phyloP scores from a whole-genome alignment of 192 early-diverging fungal species.

The Coemansia asiatica region DNA sequence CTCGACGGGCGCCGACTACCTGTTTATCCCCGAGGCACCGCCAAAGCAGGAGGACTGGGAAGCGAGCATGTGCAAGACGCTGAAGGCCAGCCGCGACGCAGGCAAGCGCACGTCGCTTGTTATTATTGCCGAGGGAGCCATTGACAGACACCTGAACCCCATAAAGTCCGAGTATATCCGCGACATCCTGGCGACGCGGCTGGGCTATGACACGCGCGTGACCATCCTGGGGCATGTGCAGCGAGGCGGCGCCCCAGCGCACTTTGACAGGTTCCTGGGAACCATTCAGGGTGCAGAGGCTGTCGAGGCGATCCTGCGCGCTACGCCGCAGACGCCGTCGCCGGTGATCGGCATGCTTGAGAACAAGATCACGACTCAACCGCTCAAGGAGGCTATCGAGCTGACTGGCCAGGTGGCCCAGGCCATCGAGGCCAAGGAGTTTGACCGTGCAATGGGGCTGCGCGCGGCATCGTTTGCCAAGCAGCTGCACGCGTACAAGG shows the following conservation, averaged over 20 bases:
- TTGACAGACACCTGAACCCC: conserved; percentile 83
- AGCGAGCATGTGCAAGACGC: conserved; percentile 78
- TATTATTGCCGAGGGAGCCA: conserved; percentile 94
- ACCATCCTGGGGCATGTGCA: conserved; percentile 95
- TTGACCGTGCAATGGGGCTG: conserved; percentile 84
- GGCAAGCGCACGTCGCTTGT: conserved; percentile 93
- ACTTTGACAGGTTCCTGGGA: conserved; percentile 89
- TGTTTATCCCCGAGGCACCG: conserved; percentile 94
- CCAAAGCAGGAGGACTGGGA: conserved; percentile 88
- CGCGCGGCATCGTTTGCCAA: conserved; percentile 82
- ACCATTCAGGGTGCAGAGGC: conserved; percentile 94
- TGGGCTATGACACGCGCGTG: conserved; percentile 90
- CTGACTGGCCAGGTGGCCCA: conserved; percentile 84
- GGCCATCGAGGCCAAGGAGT: conserved; percentile 80
- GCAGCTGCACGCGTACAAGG: conserved; percentile 64
- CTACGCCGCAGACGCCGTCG: conserved; percentile 81
- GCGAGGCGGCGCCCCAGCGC: conserved; percentile 86
- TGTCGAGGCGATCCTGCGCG: conserved; percentile 85
- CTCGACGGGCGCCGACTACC: conserved; percentile 89
- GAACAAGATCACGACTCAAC: conserved; percentile 82
- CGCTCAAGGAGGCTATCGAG: conserved; percentile 91
- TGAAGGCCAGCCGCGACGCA: conserved; percentile 67
- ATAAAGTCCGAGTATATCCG: conserved; percentile 85
- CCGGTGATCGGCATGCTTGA: conserved; percentile 91
- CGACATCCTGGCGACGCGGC: conserved; percentile 73